A percentile compares a stretch with the other conserved stretches of the same genome.
Evolutionary conservation across 2,329 filamentous ascomycete species (phyloP).

Genomic region (Graphiopsis chlorocephala): DNA sequence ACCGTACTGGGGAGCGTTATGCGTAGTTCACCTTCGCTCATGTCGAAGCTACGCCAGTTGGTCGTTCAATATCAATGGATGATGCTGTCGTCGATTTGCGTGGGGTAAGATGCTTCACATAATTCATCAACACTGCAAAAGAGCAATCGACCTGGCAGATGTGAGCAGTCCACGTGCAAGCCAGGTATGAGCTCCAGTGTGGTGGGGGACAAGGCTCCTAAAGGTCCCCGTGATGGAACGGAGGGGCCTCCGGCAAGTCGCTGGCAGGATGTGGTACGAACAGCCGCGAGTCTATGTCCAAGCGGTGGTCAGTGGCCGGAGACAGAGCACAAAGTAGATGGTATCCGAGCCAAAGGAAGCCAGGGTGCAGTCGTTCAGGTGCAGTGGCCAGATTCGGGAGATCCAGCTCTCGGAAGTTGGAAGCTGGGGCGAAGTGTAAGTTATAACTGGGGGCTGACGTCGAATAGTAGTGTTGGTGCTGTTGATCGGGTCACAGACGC

Average conservation of each 20-base stretch:
- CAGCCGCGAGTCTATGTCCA: not conserved
- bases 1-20: conserved; percentile 12
- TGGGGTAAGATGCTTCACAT: not conserved
- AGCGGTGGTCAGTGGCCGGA: not conserved
- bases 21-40: conserved; percentile 9
- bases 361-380: not conserved
- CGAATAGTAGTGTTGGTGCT: not conserved
- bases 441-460: not conserved
- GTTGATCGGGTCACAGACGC: not conserved
- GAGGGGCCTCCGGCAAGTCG: not conserved
- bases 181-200: not conserved
- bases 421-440: not conserved
- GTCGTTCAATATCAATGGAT: not conserved
- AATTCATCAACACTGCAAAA: not conserved
- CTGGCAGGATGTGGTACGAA: not conserved
- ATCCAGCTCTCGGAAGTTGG: conserved; percentile 4
- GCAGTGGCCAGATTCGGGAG: not conserved
- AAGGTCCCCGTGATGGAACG: not conserved
- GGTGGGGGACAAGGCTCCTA: conserved; percentile 4
- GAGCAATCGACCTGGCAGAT: not conserved
- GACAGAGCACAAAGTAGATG: conserved; percentile 3
- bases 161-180: not conserved
- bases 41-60: conserved; percentile 2
- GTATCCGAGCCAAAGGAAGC: conserved; percentile 2
- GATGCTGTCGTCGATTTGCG: not conserved